Conservation (phyloP, 192 early-diverging fungal species). For the Podochytrium sp. region DNA sequence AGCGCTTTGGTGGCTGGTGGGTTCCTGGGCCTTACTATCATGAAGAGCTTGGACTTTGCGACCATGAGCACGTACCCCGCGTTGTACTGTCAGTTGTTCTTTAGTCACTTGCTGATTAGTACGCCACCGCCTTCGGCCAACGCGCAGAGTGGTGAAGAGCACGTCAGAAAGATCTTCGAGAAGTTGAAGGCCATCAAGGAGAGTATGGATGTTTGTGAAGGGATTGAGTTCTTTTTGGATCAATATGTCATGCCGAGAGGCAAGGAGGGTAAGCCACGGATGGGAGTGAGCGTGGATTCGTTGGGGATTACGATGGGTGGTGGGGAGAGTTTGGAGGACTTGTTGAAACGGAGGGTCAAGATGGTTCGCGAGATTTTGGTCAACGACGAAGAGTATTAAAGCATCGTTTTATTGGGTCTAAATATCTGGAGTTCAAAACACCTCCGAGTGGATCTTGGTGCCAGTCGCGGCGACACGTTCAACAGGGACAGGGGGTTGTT, state of each 20-base stretch:
- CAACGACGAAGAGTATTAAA: constrained; percentile 11
- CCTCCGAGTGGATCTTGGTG: too few relatives aligned
- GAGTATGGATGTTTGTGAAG: constrained; percentile 71
- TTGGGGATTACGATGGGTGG: neutral
- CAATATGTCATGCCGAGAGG: constrained; percentile 65
- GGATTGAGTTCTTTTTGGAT: constrained; percentile 82
- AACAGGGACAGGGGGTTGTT: too few relatives aligned
- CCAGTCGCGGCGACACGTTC: too few relatives aligned
- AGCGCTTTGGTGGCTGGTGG: constrained; percentile 74
- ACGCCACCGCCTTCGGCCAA: neutral
- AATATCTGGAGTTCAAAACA: too few relatives aligned
- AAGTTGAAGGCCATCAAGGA: constrained; percentile 16
- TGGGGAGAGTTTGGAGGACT: constrained; percentile 10
- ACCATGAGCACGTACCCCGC: constrained; percentile 61
- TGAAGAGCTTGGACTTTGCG: constrained; percentile 79
- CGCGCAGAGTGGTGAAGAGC: constrained; percentile 12
- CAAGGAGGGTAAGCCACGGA: constrained; percentile 57
- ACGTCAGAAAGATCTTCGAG: constrained; percentile 31
- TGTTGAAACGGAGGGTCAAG: constrained; percentile 22
- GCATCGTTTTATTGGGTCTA: too few relatives aligned
- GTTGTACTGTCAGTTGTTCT: constrained; percentile 74
- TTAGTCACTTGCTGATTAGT: constrained; percentile 60
- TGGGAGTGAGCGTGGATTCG: constrained; percentile 45
- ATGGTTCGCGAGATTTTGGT: constrained; percentile 11
- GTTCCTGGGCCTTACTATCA: constrained; percentile 73